phyloP scores from a whole-genome alignment of 306 rosid genomes.

The Quercus dentata region DNA sequence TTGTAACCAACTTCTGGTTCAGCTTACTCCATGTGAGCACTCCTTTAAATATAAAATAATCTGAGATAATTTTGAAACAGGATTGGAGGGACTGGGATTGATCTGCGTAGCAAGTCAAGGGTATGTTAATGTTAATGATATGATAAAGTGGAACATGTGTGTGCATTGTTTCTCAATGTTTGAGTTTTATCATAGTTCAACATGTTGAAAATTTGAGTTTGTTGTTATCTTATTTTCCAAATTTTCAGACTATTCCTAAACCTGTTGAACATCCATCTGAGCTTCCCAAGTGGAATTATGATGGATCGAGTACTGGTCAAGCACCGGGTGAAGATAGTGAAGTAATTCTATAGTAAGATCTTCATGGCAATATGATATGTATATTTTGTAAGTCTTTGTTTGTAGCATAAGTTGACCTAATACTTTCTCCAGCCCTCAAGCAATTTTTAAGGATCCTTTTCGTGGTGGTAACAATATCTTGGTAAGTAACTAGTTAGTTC shows the following conservation, averaged over 20 bases:
- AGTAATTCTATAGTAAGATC: conserved; percentile 95
- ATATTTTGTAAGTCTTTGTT: background rate
- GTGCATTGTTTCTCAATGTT: background rate
- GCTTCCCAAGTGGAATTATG: conserved; percentile 98
- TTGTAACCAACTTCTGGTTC: background rate
- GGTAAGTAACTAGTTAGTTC: conserved; percentile 48
- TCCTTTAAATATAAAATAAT: conserved; percentile 10
- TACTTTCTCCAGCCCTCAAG: conserved; percentile 73
- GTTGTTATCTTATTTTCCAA: conserved; percentile 16
- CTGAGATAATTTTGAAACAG: conserved; percentile 34
- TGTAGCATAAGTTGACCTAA: conserved; percentile 20
- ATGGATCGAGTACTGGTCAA: conserved; percentile 99
- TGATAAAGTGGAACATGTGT: conserved; percentile 6
- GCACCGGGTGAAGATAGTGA: conserved; percentile 99
- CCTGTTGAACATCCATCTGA: conserved; percentile 95
- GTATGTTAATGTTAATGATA: conserved; percentile 41
- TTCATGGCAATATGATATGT: conserved; percentile 7
- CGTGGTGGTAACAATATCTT: conserved; percentile 97
- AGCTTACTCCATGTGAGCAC: conserved; percentile 11
- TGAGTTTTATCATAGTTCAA: conserved; percentile 12
- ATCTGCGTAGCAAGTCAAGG: conserved; percentile 95
- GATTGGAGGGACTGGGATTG: conserved; percentile 95
- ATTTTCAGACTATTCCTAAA: conserved; percentile 73
- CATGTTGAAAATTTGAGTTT: background rate
- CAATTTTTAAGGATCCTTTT: conserved; percentile 92